These are phyloP conservation scores for Taphrina pruni DNA, from an alignment of 1,139 yeast genomes.

Conservation along the genomic window DNA sequence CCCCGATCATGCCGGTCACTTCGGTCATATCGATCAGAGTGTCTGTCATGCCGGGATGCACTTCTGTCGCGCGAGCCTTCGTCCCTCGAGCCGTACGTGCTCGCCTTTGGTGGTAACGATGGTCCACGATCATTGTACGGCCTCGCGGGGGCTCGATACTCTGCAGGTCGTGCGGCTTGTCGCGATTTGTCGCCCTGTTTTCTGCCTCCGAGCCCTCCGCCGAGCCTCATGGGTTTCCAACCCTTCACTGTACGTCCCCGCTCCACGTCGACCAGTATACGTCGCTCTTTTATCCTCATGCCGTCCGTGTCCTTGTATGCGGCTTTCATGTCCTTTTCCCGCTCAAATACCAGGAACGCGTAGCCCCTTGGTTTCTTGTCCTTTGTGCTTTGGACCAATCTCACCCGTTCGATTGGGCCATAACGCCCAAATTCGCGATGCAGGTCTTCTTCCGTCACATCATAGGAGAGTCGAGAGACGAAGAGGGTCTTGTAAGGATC, in stretches of 20 bases:
- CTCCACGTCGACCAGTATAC: constrained; percentile 78
- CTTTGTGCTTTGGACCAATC: constrained; percentile 67
- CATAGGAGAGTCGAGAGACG: constrained; percentile 71
- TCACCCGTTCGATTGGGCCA: constrained; percentile 71
- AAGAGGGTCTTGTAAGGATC: constrained; percentile 84
- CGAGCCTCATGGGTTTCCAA: constrained; percentile 81
- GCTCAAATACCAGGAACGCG: constrained; percentile 77
- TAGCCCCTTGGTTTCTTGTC: constrained; percentile 74
- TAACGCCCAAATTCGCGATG: constrained; percentile 65
- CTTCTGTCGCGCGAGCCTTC: constrained; percentile 15
- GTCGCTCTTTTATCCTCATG: constrained; percentile 59
- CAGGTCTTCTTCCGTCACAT: constrained; percentile 70
- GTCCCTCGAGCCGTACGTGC: constrained; percentile 2
- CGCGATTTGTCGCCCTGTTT: constrained; percentile 53
- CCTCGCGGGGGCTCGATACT: constrained; percentile 14
- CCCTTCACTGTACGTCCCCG: constrained; percentile 74
- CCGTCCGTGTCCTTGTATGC: constrained; percentile 69
- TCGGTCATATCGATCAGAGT: constrained; percentile 7
- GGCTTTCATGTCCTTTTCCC: constrained; percentile 61
- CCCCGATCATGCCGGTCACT: constrained; percentile 7
- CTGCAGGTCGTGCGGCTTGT: not conserved
- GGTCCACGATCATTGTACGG: constrained; percentile 28
- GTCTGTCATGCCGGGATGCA: constrained; percentile 16
- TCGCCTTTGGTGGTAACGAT: constrained; percentile 2
- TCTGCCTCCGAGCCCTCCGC: constrained; percentile 77